Percentiles rank a stretch among this genome's conserved stretches.
Conservation (phyloP, 805 yeast genomes). For the Starmerella etchellsii region DNA sequence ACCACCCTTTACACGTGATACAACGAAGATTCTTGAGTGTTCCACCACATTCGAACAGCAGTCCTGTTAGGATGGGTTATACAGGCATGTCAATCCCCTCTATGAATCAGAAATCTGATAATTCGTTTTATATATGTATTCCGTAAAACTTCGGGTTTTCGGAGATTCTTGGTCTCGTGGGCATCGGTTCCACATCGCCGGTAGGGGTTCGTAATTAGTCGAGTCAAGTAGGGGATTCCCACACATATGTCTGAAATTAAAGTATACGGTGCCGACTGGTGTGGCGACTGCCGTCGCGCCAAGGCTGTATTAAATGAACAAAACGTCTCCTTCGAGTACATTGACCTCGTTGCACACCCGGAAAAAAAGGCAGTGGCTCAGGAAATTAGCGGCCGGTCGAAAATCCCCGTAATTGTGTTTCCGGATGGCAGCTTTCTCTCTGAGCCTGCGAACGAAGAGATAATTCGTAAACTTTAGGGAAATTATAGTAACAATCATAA, state of each 20-base stretch:
- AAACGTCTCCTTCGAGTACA: constrained; percentile 15
- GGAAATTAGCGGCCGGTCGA: constrained; percentile 15
- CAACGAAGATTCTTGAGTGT: constrained; percentile 6
- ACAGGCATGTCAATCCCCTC: too few species aligned
- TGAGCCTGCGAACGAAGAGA: constrained; percentile 21
- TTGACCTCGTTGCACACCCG: constrained; percentile 20
- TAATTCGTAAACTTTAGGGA: constrained; percentile 7
- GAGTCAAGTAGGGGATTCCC: too few species aligned
- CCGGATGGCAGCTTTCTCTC: constrained; percentile 16
- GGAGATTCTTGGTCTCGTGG: too few species aligned
- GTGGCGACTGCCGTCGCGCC: constrained; percentile 22
- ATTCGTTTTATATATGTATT: too few species aligned
- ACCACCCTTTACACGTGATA: too few species aligned
- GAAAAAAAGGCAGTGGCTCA: constrained; percentile 15
- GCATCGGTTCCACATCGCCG: too few species aligned
- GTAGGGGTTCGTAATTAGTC: too few species aligned
- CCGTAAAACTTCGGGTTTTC: too few species aligned
- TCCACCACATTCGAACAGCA: constrained; percentile 2
- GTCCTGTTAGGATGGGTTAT: too few species aligned
- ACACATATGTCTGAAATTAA: constrained; percentile 2
- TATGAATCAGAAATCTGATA: too few species aligned
- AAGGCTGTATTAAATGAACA: constrained; percentile 11
- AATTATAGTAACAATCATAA: background rate
- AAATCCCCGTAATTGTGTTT: constrained; percentile 20
- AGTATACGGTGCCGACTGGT: constrained; percentile 23